Base-by-base conservation (phyloP, 2,329 filamentous ascomycete species). In the Cladophialophora carrionii region DNA sequence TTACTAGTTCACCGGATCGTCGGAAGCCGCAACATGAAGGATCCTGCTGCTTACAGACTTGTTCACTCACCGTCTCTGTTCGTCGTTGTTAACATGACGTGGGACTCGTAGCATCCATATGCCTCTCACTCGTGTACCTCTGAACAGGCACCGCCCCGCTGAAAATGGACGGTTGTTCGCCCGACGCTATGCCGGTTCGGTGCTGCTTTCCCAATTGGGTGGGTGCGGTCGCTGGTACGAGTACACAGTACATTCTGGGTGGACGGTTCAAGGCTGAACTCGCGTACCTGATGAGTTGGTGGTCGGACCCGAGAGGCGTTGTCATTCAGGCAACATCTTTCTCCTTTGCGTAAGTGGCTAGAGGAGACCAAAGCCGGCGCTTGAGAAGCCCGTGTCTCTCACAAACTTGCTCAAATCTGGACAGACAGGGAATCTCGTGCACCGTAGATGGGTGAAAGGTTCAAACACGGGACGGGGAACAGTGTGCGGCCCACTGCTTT, bases 321-420 rank as follows among this genome's bases (percentile, higher is more conserved):
- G 2, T 43, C 37, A n/a, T 32, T 2, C n/a, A 58, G 56, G 56
- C 56, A 58, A 41, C 41, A 34, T 17, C 56, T 32, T 34, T 58
- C 41, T 29, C 7, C 20, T 31, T 20, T 2, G n/a, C 24, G 26
- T 31, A 31, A 34, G 7, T 58, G 56, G 56, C 20, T 8, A 24
- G 20, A 14, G 26, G 26, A 6, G n/a, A 58, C 20, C 20, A 14
- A 29, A 2, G 41, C 24, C 26, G 26, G 3, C 26, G 6, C 26
- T 29, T 29, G 26, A 29, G 14, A 14, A 48, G 14, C 14, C n/a
- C 2, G 46, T 46, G 14, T 12, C 37, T 14, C 7, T 43, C n/a
- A 49, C 22, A 58, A 58, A 58, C 56, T 9, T 58, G 56, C 56
- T 58, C 56, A 48, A 8, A 6, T 20, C 29, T 20, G 56, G 46